Evolutionary conservation across 1,284 basidiomycete genomes (phyloP).

Genomic region (Fomitopsis palustris): DNA sequence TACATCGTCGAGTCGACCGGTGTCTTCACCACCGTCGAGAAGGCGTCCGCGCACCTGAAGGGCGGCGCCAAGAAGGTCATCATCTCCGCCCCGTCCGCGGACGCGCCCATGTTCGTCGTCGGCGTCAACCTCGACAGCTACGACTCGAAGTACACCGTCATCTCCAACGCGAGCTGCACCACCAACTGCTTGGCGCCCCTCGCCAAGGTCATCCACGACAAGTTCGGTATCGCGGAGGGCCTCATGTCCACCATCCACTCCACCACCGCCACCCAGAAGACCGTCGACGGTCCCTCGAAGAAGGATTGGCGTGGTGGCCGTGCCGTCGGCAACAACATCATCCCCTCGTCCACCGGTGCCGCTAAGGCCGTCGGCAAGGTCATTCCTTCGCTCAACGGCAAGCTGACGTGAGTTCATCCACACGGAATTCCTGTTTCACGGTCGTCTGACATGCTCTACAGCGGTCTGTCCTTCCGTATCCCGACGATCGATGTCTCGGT

Average conservation of each 20-base stretch:
- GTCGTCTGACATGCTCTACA: conserved; percentile 26
- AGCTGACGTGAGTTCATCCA: conserved; percentile 70
- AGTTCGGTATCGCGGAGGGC: conserved; percentile 91
- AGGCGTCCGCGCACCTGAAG: conserved; percentile 93
- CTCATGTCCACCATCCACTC: conserved; percentile 99
- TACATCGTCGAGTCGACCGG: conserved; percentile 99
- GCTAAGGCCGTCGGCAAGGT: conserved; percentile 99
- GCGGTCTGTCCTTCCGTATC: conserved; percentile 96
- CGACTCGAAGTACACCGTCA: conserved; percentile 88
- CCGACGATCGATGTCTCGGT: conserved; percentile 97
- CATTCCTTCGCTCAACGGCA: conserved; percentile 96
- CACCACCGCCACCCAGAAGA: conserved; percentile 98
- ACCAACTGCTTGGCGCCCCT: conserved; percentile 99
- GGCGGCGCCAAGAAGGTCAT: conserved; percentile 99
- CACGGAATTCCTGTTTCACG: background rate
- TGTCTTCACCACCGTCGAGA: conserved; percentile 96
- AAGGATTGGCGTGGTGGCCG: conserved; percentile 98
- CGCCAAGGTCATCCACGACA: conserved; percentile 98
- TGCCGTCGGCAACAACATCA: conserved; percentile 97
- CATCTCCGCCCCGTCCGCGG: conserved; percentile 98
- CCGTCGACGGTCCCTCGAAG: conserved; percentile 93
- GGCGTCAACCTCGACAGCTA: conserved; percentile 98
- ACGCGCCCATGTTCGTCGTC: conserved; percentile 96
- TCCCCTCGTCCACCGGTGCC: conserved; percentile 98
- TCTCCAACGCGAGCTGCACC: conserved; percentile 99